phyloP scores from a whole-genome alignment of 75 land plant genomes.

The Sequoia sempervirens region DNA sequence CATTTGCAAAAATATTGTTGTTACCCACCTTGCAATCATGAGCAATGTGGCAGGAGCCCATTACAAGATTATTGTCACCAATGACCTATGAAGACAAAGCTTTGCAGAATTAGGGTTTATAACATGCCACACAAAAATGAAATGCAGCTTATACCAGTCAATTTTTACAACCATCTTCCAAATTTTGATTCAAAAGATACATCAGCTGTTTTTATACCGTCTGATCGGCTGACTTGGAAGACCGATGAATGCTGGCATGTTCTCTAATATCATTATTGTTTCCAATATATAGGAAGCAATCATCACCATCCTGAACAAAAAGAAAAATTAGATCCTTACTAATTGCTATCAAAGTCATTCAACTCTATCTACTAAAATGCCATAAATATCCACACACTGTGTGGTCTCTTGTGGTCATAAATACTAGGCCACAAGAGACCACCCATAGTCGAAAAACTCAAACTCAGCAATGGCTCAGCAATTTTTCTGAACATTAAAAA shows the following conservation, averaged over 20 bases:
- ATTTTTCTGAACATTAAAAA: no score
- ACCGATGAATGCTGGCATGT: slow-evolving; percentile 78
- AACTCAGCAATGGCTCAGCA: no score
- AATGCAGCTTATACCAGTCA: neutral
- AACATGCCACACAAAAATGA: neutral
- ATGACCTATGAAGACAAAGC: slow-evolving; percentile 46
- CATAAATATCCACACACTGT: neutral
- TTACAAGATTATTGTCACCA: slow-evolving; percentile 82
- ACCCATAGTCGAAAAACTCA: no score
- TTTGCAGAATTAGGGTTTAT: neutral
- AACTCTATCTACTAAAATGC: neutral
- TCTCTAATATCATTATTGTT: slow-evolving; percentile 88
- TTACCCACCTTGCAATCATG: slow-evolving; percentile 92
- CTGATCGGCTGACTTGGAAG: slow-evolving; percentile 68
- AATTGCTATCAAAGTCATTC: neutral
- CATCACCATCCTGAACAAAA: slow-evolving; percentile 47
- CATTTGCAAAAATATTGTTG: slow-evolving; percentile 87
- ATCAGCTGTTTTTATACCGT: slow-evolving; percentile 42
- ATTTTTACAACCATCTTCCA: neutral
- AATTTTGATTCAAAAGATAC: neutral
- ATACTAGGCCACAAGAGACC: no score
- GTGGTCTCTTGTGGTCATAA: no score
- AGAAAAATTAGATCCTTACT: neutral
- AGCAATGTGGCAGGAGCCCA: slow-evolving; percentile 96
- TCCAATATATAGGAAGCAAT: slow-evolving; percentile 53